These are phyloP conservation scores for Cajanus cajan DNA, from an alignment of 306 rosid genomes.

Conservation along the genomic window DNA sequence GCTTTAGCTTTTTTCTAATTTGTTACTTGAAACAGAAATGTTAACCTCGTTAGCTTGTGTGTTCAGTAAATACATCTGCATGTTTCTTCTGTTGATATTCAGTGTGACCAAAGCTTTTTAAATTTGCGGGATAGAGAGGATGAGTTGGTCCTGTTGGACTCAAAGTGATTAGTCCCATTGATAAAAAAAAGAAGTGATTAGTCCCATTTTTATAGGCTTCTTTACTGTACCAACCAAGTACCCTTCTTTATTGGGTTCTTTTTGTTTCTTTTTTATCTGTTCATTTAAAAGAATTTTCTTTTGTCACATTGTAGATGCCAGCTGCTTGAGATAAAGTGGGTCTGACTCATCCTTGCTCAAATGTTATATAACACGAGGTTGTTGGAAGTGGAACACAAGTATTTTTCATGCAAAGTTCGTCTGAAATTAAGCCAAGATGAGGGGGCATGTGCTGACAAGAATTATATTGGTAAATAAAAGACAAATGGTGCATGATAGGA, in stretches of 20 bases:
- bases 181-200: too few species aligned
- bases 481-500: not conserved
- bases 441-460: not conserved
- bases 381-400: not conserved
- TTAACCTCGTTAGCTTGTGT: not conserved
- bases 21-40: too few species aligned
- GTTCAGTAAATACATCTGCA: constrained; percentile 6
- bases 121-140: constrained; percentile 32
- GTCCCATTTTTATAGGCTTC: constrained; percentile 10
- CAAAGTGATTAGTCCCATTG: constrained; percentile 4
- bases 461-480: not conserved
- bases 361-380: not conserved
- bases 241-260: not conserved
- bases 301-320: not conserved
- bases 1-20: not conserved
- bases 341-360: not conserved
- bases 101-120: not conserved
- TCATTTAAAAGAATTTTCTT: not conserved
- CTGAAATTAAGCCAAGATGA: not conserved
- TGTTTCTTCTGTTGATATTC: not conserved
- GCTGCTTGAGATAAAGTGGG: not conserved
- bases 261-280: not conserved
- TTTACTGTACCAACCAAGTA: not conserved
- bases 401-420: not conserved
- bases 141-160: constrained; percentile 7